A percentile compares a stretch with the other conserved stretches of the same genome.
Evolutionary conservation across 2,329 filamentous ascomycete genomes (phyloP).

Genomic region (Ophiosphaerella herpotricha): DNA sequence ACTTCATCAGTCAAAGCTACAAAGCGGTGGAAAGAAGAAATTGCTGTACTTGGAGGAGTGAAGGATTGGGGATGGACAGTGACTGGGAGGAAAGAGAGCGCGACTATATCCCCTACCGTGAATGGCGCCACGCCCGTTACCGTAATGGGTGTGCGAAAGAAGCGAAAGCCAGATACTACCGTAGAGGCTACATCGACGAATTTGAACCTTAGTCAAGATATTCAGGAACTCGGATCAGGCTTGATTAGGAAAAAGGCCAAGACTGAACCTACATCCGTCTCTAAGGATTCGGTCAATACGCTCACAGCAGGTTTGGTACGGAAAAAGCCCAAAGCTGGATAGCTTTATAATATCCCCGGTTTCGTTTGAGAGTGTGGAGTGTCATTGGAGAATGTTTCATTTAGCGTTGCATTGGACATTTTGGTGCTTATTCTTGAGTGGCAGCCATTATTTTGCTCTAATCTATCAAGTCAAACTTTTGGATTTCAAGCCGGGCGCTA

Average conservation of each 20-base stretch:
- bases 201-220: conserved; percentile 1
- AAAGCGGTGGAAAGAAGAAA: conserved; percentile 71
- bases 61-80: conserved; percentile 35
- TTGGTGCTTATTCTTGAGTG: no score
- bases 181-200: conserved; percentile 6
- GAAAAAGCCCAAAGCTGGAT: conserved; percentile 40
- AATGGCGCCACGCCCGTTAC: conserved; percentile 21
- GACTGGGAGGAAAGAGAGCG: conserved; percentile 28
- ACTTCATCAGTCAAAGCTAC: conserved; percentile 69
- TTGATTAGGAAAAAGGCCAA: conserved; percentile 43
- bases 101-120: neutral
- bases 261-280: conserved; percentile 17
- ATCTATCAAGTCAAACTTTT: neutral
- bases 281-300: conserved; percentile 27
- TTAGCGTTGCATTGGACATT: conserved; percentile 1
- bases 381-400: neutral
- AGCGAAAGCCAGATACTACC: conserved; percentile 36
- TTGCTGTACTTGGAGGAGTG: conserved; percentile 51
- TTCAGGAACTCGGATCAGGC: conserved; percentile 23
- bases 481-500: neutral
- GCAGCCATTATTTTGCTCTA: neutral
- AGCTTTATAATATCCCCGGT: neutral
- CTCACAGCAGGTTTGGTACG: conserved; percentile 38
- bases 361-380: neutral
- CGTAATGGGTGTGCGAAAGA: conserved; percentile 41